Conservation (phyloP, 2,329 filamentous ascomycete species). For the Aspergillus alliaceus region DNA sequence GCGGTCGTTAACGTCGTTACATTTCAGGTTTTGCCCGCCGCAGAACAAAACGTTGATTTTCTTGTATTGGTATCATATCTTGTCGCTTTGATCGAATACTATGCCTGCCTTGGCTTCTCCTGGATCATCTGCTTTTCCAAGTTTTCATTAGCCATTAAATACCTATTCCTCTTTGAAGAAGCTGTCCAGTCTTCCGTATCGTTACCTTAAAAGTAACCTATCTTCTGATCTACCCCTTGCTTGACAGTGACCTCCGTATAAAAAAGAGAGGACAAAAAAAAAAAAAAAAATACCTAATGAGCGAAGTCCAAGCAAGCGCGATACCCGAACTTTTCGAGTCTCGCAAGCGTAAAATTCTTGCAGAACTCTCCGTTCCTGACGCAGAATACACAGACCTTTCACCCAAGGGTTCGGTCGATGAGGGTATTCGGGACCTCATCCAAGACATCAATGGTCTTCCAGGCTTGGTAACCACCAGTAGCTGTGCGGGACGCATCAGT, state of each 20-base stretch:
- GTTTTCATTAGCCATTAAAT: background rate
- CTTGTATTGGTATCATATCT: constrained; percentile 4
- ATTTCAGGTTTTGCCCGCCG: constrained; percentile 14
- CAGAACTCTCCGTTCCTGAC: constrained; percentile 66
- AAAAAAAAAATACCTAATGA: constrained; percentile 7
- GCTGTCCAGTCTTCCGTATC: background rate
- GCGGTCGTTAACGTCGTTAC: constrained; percentile 8
- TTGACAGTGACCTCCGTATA: background rate
- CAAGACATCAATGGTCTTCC: constrained; percentile 71
- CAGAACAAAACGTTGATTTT: background rate
- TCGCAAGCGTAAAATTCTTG: constrained; percentile 73
- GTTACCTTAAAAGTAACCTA: background rate
- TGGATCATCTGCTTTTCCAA: background rate
- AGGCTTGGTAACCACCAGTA: constrained; percentile 87
- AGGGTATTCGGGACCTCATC: constrained; percentile 74
- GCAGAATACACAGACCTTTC: constrained; percentile 77
- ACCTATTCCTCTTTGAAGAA: background rate
- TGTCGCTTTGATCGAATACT: no score
- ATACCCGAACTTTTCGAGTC: constrained; percentile 48
- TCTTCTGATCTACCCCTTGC: background rate
- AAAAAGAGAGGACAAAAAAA: constrained; percentile 3
- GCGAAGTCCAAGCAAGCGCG: background rate
- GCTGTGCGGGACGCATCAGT: constrained; percentile 82
- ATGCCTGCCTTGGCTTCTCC: no score
- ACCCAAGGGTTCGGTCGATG: constrained; percentile 85